Base-by-base conservation (phyloP, 2,329 filamentous ascomycete species). In the Fonsecaea nubica region DNA sequence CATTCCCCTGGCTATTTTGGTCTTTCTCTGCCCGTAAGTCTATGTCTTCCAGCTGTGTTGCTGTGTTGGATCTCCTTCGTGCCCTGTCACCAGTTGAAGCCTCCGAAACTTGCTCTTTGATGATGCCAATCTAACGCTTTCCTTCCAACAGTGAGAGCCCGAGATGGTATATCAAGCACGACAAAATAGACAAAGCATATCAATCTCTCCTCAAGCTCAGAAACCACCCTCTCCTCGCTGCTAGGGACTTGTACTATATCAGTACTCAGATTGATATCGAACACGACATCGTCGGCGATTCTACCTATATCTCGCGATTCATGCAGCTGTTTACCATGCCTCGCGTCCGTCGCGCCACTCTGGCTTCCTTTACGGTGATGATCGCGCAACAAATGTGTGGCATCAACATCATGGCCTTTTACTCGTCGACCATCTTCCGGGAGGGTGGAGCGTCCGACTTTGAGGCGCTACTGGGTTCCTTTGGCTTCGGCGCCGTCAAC, bases 401-500 rank as follows among this genome's bases (percentile, higher is more conserved):
- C 66, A 73, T 72, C 64, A 74, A 74, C 64, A 72, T 69, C 53
- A 72, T 64, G 65, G 79, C 82, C 2, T 85, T 85, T 64, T 85
- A 85, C 70, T 81, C 78, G 2, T 80, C 80, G 0, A 84, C 81
- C 0, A 83, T 85, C 58, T 85, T 85, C 69, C 73, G 75, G 3
- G 72, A 83, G 33, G 83, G 80, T 1, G 82, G 82, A 1, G 80
- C 80, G n/a, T 77, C 76, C 3, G 63, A 75, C 15, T 76, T 75
- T 18, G 72, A 78, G 52, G 71, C 81, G 5, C 75, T 89, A n/a
- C 76, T 87, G 18, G 85, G 84, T 0, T 86, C 85, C 0, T 84
- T 83, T 72, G 86, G 86, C 0, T 88, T 87, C 66, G 87, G 87
- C 2, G 75, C 87, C 0, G 80, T 87, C 62, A 87, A 84, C 69